Conservation (phyloP, 345 rosid species). For the Eucalyptus tenuipes region DNA sequence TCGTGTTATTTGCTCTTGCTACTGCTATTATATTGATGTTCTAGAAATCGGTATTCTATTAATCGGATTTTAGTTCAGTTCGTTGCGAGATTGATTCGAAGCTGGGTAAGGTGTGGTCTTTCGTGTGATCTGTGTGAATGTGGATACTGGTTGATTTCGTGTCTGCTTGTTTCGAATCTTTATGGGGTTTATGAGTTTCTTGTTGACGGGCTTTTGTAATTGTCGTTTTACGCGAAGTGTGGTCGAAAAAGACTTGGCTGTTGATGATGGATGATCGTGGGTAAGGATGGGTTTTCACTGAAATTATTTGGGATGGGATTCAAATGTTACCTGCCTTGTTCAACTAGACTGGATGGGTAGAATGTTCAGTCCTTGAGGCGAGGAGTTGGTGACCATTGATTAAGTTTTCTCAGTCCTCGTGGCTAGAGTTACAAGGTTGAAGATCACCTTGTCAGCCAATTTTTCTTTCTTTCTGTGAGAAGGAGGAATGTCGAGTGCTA, state of each 20-base stretch:
- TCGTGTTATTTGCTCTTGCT: not conserved
- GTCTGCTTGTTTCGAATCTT: not conserved
- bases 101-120: not conserved
- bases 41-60: not conserved
- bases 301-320: not conserved
- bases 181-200: not conserved
- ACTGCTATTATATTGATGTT: not conserved
- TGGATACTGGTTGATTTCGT: not conserved
- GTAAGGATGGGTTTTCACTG: not conserved
- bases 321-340: not conserved
- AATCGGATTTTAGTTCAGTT: not conserved
- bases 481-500: not conserved
- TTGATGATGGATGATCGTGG: not conserved
- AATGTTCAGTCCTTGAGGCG: not conserved
- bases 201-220: not conserved
- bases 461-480: not conserved
- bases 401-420: not conserved
- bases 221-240: fast-evolving
- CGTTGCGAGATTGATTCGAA: not conserved
- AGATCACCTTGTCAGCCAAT: not conserved
- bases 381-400: not conserved
- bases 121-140: not conserved
- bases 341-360: not conserved
- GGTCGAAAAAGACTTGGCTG: not conserved
- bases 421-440: not conserved